Conservation (phyloP, 1,284 basidiomycete genomes). For the Puccinia horiana region DNA sequence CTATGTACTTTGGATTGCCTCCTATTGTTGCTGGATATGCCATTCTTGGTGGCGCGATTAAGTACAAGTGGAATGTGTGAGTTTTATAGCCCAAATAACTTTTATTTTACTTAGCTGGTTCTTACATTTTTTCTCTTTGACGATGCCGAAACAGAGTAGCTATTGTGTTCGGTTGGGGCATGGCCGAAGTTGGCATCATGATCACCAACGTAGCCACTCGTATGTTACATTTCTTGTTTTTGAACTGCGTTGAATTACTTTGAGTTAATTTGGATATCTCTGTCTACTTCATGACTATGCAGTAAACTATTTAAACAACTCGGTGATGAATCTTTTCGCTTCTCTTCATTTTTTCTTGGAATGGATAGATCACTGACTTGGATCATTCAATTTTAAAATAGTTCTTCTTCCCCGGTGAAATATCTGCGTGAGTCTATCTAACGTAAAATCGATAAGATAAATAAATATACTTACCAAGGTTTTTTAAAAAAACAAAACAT, state of each 20-base stretch:
- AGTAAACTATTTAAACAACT: conserved; percentile 47
- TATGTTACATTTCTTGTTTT: conserved; percentile 56
- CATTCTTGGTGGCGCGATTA: conserved; percentile 53
- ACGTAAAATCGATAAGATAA: neutral
- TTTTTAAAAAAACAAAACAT: neutral
- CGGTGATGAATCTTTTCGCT: neutral
- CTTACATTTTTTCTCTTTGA: neutral
- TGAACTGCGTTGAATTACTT: neutral
- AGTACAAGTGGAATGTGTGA: conserved; percentile 41
- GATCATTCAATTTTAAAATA: conserved; percentile 18
- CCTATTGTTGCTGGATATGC: conserved; percentile 70
- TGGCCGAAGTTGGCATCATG: conserved; percentile 51
- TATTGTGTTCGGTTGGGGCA: conserved; percentile 56
- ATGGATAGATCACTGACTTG: neutral
- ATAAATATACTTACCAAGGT: neutral
- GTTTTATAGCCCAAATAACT: neutral
- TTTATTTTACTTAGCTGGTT: neutral
- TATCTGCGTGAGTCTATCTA: conserved; percentile 25
- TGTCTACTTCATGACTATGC: neutral
- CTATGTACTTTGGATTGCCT: conserved; percentile 68
- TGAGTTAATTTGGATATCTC: neutral
- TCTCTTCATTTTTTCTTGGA: neutral
- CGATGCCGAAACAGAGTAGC: conserved; percentile 55
- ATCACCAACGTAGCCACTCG: conserved; percentile 46
- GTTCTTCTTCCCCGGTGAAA: conserved; percentile 45